A percentile compares a stretch with the other conserved stretches of the same genome.
phyloP scores from a whole-genome alignment of 805 yeast genomes.

The Myxozyma sirexii region DNA sequence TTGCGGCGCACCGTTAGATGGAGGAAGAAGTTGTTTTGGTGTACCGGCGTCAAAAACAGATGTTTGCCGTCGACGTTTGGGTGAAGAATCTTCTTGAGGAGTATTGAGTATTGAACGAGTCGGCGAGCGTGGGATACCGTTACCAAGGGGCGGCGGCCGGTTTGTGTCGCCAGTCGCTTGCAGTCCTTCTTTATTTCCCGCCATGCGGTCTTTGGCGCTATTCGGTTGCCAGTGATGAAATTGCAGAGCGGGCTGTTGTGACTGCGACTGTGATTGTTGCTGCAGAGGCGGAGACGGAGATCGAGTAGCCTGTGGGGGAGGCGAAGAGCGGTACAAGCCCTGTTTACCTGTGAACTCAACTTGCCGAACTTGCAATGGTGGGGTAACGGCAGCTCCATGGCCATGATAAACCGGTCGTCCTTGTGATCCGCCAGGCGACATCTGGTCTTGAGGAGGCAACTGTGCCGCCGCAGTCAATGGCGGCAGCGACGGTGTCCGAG shows the following conservation, averaged over 20 bases:
- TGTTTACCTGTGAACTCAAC: constrained; percentile 8
- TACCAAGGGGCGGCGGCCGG: constrained; percentile 13
- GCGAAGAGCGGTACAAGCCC: constrained; percentile 4
- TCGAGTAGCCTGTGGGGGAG: constrained; percentile 3
- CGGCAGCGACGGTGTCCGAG: constrained; percentile 11
- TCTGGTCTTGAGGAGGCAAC: constrained; percentile 10
- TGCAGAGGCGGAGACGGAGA: constrained; percentile 18
- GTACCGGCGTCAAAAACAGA: constrained; percentile 17
- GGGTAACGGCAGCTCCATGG: constrained; percentile 6
- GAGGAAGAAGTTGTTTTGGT: constrained; percentile 19
- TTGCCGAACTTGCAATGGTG: constrained; percentile 28
- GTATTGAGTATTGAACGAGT: constrained; percentile 24
- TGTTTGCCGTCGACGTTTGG: constrained; percentile 29
- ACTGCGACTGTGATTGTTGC: constrained; percentile 1
- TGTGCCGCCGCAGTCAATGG: constrained; percentile 1
- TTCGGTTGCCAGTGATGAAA: constrained; percentile 34
- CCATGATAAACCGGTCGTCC: constrained; percentile 6
- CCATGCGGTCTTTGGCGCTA: constrained; percentile 10
- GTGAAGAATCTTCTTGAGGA: constrained; percentile 17
- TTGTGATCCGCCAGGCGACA: constrained; percentile 16
- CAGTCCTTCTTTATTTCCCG: constrained; percentile 9
- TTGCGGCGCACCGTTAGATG: background rate
- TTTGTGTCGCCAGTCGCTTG: background rate
- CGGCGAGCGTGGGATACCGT: constrained; percentile 29
- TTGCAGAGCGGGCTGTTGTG: constrained; percentile 26